A percentile compares a stretch with the other conserved stretches of the same genome.
These are phyloP conservation scores for Breviolum minutum DNA, from an alignment of 73 alveolate genomes.

Conservation along the genomic window DNA sequence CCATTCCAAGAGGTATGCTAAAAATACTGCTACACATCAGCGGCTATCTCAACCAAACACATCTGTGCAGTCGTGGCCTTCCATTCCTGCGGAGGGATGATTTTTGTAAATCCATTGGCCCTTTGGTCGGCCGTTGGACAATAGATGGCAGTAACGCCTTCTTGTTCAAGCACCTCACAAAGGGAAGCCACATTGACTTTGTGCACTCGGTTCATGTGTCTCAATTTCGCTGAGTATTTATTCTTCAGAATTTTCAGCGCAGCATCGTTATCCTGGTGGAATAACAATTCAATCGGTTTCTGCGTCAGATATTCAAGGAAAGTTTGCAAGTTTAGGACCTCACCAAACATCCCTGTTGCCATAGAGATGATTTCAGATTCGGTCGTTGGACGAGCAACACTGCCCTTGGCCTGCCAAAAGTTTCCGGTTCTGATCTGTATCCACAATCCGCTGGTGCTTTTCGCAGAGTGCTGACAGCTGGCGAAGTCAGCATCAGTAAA, in stretches of 20 bases:
- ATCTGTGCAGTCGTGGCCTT: not conserved
- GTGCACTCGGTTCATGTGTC: not conserved
- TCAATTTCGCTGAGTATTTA: not conserved
- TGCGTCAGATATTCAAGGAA: not conserved
- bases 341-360: not conserved
- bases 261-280: not conserved
- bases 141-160: not conserved
- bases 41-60: not conserved
- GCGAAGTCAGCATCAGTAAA: constrained; percentile 6
- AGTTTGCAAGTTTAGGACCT: not conserved
- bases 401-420: not conserved
- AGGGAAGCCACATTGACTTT: not conserved
- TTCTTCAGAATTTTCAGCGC: not conserved
- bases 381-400: not conserved
- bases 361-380: not conserved
- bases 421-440: not conserved
- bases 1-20: not conserved
- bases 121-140: not conserved
- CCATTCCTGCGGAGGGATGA: not conserved
- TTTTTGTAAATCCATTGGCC: not conserved
- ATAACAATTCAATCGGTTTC: not conserved
- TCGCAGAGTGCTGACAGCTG: not conserved
- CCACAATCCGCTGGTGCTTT: not conserved
- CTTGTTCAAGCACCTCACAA: not conserved
- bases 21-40: not conserved